Percentiles rank a stretch among this genome's conserved stretches.
phyloP scores from a whole-genome alignment of 306 rosid species.

The Vigna reflexopilosa region DNA sequence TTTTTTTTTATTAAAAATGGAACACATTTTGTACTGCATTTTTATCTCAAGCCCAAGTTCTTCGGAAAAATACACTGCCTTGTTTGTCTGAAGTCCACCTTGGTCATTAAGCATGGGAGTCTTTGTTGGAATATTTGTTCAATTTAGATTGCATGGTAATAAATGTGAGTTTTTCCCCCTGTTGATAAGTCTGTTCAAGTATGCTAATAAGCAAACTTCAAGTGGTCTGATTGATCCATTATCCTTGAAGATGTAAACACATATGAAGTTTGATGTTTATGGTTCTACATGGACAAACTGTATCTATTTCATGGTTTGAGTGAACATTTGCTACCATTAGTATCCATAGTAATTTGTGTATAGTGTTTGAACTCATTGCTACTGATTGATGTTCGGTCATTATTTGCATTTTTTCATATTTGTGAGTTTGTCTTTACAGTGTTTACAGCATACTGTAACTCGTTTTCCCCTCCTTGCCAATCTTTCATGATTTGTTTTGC shows the following conservation, averaged over 20 bases:
- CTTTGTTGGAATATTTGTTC: constrained; percentile 1
- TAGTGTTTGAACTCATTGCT: not conserved
- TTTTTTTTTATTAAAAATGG: not conserved
- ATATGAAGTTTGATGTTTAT: not conserved
- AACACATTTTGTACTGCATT: constrained; percentile 23
- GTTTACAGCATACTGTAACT: constrained; percentile 23
- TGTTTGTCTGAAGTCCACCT: not conserved
- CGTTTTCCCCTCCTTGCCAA: constrained; percentile 28
- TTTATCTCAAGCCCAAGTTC: constrained; percentile 36
- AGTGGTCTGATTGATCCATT: constrained; percentile 3
- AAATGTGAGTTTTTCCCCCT: not conserved
- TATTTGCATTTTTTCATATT: not conserved
- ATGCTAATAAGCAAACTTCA: not conserved
- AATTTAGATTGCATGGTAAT: not conserved
- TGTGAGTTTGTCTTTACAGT: not conserved
- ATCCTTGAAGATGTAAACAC: constrained; percentile 20
- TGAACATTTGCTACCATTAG: not conserved
- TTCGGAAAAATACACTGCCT: not conserved
- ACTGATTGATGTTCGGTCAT: too few species aligned
- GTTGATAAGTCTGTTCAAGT: not conserved
- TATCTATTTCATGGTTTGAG: not conserved
- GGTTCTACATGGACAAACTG: not conserved
- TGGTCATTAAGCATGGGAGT: not conserved
- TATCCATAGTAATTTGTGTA: not conserved
- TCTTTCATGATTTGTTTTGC: constrained; percentile 35